A percentile compares a stretch with the other conserved stretches of the same genome.
phyloP scores from a whole-genome alignment of 1,139 yeast species.

The Geotrichum histeridarum region DNA sequence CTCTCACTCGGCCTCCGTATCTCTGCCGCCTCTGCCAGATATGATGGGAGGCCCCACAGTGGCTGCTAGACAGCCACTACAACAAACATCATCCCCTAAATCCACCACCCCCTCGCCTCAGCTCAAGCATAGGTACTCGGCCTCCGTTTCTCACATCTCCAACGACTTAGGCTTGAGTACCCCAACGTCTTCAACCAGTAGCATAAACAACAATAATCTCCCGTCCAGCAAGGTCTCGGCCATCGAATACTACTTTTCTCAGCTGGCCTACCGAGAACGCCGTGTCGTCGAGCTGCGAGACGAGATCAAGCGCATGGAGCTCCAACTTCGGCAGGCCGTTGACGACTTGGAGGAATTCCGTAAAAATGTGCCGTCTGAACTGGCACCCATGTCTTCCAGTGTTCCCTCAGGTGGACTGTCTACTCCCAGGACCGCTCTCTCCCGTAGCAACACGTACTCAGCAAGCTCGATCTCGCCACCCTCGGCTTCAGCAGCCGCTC shows the following conservation, averaged over 20 bases:
- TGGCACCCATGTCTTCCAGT: neutral
- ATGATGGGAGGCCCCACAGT: neutral
- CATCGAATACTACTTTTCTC: slow-evolving; percentile 27
- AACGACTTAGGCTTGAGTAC: neutral
- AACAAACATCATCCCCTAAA: slow-evolving; percentile 1
- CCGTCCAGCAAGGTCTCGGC: slow-evolving; percentile 7
- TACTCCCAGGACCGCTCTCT: neutral
- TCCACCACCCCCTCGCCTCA: slow-evolving; percentile 3
- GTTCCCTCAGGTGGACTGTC: neutral
- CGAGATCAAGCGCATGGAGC: slow-evolving; percentile 33
- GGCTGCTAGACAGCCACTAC: neutral
- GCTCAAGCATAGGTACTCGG: slow-evolving; percentile 7
- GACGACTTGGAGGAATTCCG: slow-evolving; percentile 25
- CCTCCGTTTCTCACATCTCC: slow-evolving; percentile 8
- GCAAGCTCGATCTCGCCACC: neutral
- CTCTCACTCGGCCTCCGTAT: slow-evolving; percentile 14
- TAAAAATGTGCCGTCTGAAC: slow-evolving; percentile 13
- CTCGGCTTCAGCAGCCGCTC: neutral
- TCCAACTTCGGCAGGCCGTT: slow-evolving; percentile 31
- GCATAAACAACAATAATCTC: neutral
- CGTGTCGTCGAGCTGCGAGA: slow-evolving; percentile 36
- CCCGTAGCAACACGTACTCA: slow-evolving; percentile 2
- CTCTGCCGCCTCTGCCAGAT: slow-evolving; percentile 8
- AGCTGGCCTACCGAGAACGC: slow-evolving; percentile 38
- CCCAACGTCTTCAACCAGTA: neutral